Evolutionary conservation across 768 basidiomycete genomes (phyloP), one percentile per base, ranked within the genome.

Genomic region (Kwoniella mangroviensis): DNA sequence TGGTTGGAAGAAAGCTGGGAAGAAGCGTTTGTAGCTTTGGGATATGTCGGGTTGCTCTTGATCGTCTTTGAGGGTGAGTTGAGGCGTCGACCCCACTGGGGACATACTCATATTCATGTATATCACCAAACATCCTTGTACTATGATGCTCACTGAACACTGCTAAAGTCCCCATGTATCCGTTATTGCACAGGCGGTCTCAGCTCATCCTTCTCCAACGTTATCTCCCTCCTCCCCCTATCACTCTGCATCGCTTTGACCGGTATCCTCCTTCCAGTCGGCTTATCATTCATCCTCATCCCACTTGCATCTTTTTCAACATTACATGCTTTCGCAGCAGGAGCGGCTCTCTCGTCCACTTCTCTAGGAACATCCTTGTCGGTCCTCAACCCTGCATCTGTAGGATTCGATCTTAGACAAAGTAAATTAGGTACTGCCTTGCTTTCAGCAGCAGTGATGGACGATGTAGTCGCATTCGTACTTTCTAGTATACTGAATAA

Each of bases 351-450:
- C 0, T 88, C 87, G 19, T 87, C 88, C 0, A 91, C 90, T 0
- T 89, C 88, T 0, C 85, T 91, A 2, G 90, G 90, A 0, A 91
- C 90, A 34, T 90, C 89, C 0, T 85, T 91, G n/a, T 85, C 87
- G 17, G 85, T 90, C 15, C 84, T 91, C 34, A 85, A 71, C 11
- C 68, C 79, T 15, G 54, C 68, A 6, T 65, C 70, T 0, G 34
- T 76, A 13, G 68, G 73, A 5, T 83, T 86, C 28, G 83, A 85
- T 28, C 79, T 89, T 40, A 83, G 85, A 26, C 83, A 83, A 45
- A 89, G 86, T 2, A 84, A 85, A 57, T 85, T 88, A 0, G 89
- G 89, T 0, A 86, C 87, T 2, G 85, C 90, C 0, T 81, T 91
- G 17, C 84, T 88, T 70, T 86, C 86, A 59, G 89, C 89, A 0